Conservation (phyloP, 2,329 filamentous ascomycete genomes). For the Helicocarpus griseus region DNA sequence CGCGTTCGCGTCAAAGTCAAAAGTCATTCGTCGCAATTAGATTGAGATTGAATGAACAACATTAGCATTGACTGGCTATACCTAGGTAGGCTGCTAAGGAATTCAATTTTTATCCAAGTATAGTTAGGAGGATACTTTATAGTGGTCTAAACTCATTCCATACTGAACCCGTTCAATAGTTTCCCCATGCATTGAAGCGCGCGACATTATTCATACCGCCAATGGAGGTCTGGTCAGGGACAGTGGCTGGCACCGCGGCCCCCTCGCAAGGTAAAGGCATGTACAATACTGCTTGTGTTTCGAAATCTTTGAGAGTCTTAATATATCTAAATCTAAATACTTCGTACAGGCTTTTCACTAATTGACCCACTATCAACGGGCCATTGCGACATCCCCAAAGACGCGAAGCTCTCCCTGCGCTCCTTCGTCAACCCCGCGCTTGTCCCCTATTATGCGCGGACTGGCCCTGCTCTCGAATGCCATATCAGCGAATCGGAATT, state of each 20-base stretch:
- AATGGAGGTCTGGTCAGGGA: slow-evolving; percentile 32
- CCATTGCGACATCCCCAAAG: slow-evolving; percentile 26
- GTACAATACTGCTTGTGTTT: no score
- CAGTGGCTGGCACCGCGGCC: slow-evolving; percentile 20
- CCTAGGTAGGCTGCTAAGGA: no score
- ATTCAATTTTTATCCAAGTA: no score
- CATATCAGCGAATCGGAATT: slow-evolving; percentile 24
- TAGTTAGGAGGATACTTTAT: no score
- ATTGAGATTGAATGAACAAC: neutral
- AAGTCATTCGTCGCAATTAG: neutral
- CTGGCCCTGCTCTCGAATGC: slow-evolving; percentile 31
- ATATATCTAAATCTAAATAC: no score
- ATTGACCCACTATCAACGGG: slow-evolving; percentile 24
- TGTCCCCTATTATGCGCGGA: slow-evolving; percentile 31
- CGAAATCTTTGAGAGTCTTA: no score
- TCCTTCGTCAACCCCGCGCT: slow-evolving; percentile 32
- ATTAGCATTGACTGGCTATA: neutral
- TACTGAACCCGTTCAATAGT: neutral
- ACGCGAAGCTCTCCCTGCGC: slow-evolving; percentile 23
- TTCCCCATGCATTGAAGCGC: neutral
- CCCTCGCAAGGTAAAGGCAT: slow-evolving; percentile 4
- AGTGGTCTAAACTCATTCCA: neutral
- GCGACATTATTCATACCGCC: neutral
- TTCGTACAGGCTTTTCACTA: slow-evolving; percentile 18
- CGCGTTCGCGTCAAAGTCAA: neutral